These are phyloP conservation scores for Fusarium sp. DNA, from an alignment of 2,329 filamentous ascomycete genomes.

Conservation along the genomic window DNA sequence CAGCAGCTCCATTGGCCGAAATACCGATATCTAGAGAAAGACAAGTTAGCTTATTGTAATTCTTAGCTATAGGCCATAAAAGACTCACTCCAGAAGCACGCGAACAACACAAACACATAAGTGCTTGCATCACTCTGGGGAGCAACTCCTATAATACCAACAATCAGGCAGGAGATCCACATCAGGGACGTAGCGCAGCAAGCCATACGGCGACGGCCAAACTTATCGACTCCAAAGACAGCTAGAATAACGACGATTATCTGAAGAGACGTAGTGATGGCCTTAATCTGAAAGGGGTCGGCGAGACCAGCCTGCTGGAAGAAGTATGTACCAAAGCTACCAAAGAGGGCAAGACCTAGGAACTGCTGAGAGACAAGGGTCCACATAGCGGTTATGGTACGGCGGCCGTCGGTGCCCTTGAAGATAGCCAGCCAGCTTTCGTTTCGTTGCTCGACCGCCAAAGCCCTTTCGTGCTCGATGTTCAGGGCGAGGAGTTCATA, in stretches of 20 bases:
- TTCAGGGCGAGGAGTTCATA: slow-evolving; percentile 38
- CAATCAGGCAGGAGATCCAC: slow-evolving; percentile 7
- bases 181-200: slow-evolving; percentile 24
- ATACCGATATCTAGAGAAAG: slow-evolving; percentile 15
- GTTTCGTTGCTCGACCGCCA: slow-evolving; percentile 37
- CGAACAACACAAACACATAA: slow-evolving; percentile 26
- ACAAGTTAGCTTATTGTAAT: background rate
- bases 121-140: slow-evolving; percentile 9
- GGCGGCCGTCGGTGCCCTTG: slow-evolving; percentile 44
- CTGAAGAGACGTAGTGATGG: slow-evolving; percentile 34
- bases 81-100: slow-evolving; percentile 25
- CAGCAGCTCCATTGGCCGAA: slow-evolving; percentile 26
- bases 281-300: slow-evolving; percentile 34
- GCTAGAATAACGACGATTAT: slow-evolving; percentile 32
- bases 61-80: accelerated
- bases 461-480: slow-evolving; percentile 42
- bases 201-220: slow-evolving; percentile 23
- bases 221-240: slow-evolving; percentile 24
- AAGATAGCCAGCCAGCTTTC: slow-evolving; percentile 49
- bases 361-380: slow-evolving; percentile 40
- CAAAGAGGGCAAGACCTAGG: slow-evolving; percentile 27
- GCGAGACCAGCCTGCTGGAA: slow-evolving; percentile 49
- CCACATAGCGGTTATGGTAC: slow-evolving; percentile 48
- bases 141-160: slow-evolving; percentile 29
- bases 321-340: slow-evolving; percentile 64